Base-by-base conservation (phyloP, 2,329 filamentous ascomycete genomes). In the Colletotrichum tropicale region DNA sequence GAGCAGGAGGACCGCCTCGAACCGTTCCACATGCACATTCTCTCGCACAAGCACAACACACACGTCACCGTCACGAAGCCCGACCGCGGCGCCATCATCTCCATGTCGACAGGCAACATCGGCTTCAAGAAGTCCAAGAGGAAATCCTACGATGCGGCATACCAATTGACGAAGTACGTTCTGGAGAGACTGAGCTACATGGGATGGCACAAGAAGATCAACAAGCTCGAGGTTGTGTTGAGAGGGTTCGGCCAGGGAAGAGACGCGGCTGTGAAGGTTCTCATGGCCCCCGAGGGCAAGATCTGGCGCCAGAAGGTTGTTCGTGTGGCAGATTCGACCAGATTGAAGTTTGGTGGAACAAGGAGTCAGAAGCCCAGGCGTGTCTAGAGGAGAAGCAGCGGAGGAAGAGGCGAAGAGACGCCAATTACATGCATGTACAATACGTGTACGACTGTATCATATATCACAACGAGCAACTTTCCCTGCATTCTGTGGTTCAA, bases 331-430 rank as follows among this genome's bases (percentile, higher is more conserved):
- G 97, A 99, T 86, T 90, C 92, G 55, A 98, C 96, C 71, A 94
- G 94, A 81, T 86, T 98, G 85, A 99, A 99, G 89, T 98, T 98
- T 89, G 97, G 96, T 86, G 98, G 97, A 82, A 95, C 94, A 52
- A 94, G 96, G 85, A 96, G 95, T 88, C 91, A 91, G 84, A 95
- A 93, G 84, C 94, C 93, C 52, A 96, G 96, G 86, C 94, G 97
- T 87, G 86, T 98, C 87, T 87, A 84, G 78, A 66, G 21, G 6
- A 24, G 36, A 1, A 32, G 55, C 52, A 58, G 34, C 30, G 69
- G 9, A 58, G 12, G n/a, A 64, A 55, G 60, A 10, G 52, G 56
- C 48, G 62, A 15, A 28, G 8, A 43, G 32, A 69, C 56, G 28
- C 26, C 55, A 71, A 64, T 15, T 60, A 48, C 64, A 74, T 86